A percentile compares a stretch with the other conserved stretches of the same genome.
Evolutionary conservation across 78 protist species (phyloP).

Genomic region (Dictyostelium purpureum): DNA sequence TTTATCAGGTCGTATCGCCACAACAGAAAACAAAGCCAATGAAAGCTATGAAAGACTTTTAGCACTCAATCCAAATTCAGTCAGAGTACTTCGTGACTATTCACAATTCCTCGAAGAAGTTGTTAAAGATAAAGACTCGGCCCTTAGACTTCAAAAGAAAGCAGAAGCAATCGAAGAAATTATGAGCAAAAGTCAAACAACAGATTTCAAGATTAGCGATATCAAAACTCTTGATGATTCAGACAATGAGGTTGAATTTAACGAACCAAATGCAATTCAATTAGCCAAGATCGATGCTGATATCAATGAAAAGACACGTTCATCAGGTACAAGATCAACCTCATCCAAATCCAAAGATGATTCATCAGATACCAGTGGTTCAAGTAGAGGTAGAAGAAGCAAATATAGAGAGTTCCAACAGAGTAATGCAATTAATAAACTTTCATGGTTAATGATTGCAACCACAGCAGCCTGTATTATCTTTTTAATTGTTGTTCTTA

Average conservation of each 20-base stretch:
- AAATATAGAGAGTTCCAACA: conserved; percentile 42
- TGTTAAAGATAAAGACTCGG: conserved; percentile 35
- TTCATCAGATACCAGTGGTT: background rate
- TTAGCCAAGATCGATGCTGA: background rate
- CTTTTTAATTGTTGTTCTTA: conserved; percentile 8
- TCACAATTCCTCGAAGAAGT: conserved; percentile 70
- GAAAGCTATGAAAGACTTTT: conserved; percentile 55
- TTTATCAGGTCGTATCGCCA: conserved; percentile 60
- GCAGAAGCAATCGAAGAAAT: conserved; percentile 65
- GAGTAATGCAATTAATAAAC: conserved; percentile 29
- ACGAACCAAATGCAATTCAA: background rate
- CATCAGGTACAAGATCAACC: background rate
- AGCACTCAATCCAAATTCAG: conserved; percentile 56
- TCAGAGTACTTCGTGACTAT: conserved; percentile 68
- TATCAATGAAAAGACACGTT: background rate
- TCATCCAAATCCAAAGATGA: conserved; percentile 21
- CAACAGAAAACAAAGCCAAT: conserved; percentile 39
- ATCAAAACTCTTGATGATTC: background rate
- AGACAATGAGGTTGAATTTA: background rate
- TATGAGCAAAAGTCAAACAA: conserved; percentile 33
- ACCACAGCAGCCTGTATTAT: background rate
- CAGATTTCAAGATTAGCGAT: background rate
- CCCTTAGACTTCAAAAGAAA: conserved; percentile 16
- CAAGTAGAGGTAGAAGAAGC: background rate
- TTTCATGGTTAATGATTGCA: conserved; percentile 27